Evolutionary conservation across 805 yeast genomes (phyloP), one percentile per base, ranked within the genome.

Genomic region (Kodamaea sagamina): DNA sequence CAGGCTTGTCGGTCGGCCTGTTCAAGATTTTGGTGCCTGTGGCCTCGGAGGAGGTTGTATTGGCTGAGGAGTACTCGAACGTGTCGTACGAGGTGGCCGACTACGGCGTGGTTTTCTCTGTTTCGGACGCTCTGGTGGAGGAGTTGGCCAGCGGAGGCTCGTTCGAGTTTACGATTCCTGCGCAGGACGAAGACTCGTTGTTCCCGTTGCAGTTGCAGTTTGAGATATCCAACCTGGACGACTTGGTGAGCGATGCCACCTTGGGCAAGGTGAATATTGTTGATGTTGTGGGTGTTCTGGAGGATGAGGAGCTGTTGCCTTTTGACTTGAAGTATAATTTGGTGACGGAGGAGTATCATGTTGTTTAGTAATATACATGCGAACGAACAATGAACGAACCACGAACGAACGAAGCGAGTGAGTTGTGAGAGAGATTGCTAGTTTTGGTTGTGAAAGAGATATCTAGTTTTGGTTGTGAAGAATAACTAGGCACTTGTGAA

Each of bases 121-220:
- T 90, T 39, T 79, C 76, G 11, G 66, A 70, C 29, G 67, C 89
- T 34, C 61, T 72, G 21, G 63, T 78, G 6, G 80, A 77, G 32
- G 67, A 77, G 15, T 69, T 79, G 4, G 71, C 77, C 18, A 36
- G 34, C 29, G 44, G 44, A n/a, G 96, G 90, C 35, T 81, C 87
- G 34, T 82, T 93, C 62, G 95, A 87, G 61, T 82, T 93, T 59
- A 63, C 83, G 6, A 79, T 88, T 46, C 84, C 83, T 51, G 85
- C 83, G 13, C 82, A 75, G 29, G 80, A 78, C 50, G 97, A 92
- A 64, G 96, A 89, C 48, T 75, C 80, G 9, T 71, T 92, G 55
- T 92, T 89, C 86, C 99, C 99, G 47, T 80, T 92, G 73, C 81
- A 81, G 55, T 77, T 89, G 29, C 65, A 72, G 39, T 87, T 89